Evolutionary conservation across 441 rosid genomes (phyloP).

Genomic region (Jatropha multifida): DNA sequence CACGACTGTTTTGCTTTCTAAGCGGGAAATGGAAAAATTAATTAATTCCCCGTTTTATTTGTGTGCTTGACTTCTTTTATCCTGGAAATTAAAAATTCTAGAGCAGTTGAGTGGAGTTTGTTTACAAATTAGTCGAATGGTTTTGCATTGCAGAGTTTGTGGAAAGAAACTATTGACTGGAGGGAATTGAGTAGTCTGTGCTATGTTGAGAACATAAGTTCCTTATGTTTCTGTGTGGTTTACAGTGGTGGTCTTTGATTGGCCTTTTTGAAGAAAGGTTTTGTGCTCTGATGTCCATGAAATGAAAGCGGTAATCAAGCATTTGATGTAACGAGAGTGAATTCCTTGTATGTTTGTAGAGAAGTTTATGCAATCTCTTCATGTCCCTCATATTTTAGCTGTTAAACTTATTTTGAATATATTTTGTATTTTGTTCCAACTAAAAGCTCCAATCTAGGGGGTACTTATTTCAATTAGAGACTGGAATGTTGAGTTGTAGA

Average conservation of each 20-base stretch:
- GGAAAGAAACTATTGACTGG: background rate
- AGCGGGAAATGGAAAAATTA: background rate
- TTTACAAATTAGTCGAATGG: background rate
- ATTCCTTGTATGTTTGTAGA: background rate
- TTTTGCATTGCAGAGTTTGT: conserved; percentile 1
- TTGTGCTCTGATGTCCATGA: background rate
- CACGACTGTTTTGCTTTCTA: background rate
- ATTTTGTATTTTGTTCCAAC: background rate
- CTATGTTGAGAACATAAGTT: background rate
- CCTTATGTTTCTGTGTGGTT: background rate
- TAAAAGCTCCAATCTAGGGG: background rate
- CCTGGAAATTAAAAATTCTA: background rate
- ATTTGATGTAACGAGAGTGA: background rate
- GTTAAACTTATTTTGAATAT: background rate
- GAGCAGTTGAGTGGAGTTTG: background rate
- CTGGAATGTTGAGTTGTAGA: background rate
- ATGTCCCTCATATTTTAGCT: background rate
- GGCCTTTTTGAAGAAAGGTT: background rate
- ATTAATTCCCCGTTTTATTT: background rate
- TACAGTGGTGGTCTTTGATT: background rate
- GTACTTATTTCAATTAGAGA: background rate
- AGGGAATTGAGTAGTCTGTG: background rate
- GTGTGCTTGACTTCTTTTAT: background rate
- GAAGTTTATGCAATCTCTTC: conserved; percentile 10
- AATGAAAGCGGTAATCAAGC: conserved; percentile 2